phyloP scores from a whole-genome alignment of 2,329 filamentous ascomycete species.

The Colletotrichum acutatum region DNA sequence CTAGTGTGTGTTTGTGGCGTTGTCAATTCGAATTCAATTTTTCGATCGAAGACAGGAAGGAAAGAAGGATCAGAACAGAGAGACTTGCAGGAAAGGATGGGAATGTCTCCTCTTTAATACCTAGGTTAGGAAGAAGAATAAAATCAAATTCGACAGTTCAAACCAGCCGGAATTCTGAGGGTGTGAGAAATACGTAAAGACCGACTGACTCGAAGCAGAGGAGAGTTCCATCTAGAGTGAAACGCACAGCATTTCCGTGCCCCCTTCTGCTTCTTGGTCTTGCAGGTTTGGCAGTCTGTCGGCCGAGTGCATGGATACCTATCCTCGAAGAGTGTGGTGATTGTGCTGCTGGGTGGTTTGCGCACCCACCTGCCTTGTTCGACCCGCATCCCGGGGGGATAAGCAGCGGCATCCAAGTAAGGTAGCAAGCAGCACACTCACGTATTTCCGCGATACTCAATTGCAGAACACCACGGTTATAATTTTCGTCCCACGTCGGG shows the following conservation, averaged over 20 bases:
- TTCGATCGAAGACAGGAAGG: slow-evolving; percentile 13
- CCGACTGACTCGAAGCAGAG: neutral
- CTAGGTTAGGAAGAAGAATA: neutral
- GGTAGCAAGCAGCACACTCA: neutral
- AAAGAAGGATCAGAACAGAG: neutral
- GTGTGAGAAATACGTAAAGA: neutral
- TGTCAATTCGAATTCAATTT: slow-evolving; percentile 10
- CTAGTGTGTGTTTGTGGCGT: slow-evolving; percentile 28
- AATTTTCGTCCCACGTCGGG: no score
- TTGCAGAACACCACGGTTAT: no score
- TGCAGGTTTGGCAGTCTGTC: neutral
- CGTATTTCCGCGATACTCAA: neutral
- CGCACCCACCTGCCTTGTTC: neutral
- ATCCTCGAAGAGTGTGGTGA: neutral
- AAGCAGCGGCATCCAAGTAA: neutral
- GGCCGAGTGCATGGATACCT: neutral
- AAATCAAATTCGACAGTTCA: neutral
- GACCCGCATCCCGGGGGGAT: neutral
- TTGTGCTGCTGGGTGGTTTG: neutral
- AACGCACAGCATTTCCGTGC: neutral
- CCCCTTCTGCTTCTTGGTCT: no score
- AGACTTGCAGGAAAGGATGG: neutral
- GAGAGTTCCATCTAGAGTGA: neutral
- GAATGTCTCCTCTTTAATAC: neutral
- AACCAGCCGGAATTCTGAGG: neutral